A percentile compares a stretch with the other conserved stretches of the same genome.
phyloP scores from a whole-genome alignment of 192 early-diverging fungal species.

The Piromyces finnis region DNA sequence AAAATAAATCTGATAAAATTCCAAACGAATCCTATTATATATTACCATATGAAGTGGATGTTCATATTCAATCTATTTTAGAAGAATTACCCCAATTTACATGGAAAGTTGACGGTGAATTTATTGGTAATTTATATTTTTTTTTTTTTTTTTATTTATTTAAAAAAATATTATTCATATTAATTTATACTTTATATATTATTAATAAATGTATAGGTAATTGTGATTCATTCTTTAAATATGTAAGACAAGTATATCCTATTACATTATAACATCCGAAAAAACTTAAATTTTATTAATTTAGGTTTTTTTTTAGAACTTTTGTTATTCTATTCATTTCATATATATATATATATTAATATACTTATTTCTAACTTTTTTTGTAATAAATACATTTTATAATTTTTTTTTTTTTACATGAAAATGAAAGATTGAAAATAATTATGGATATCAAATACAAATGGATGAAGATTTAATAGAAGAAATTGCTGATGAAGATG shows the following conservation, averaged over 20 bases:
- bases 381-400: too few relatives aligned
- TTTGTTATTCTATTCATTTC: too few relatives aligned
- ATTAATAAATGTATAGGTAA: neutral
- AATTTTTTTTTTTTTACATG: neutral
- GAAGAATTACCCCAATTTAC: neutral
- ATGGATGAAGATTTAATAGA: neutral
- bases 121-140: neutral
- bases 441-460: neutral
- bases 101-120: neutral
- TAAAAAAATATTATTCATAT: neutral
- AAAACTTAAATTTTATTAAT: too few relatives aligned
- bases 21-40: neutral
- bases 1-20: too few relatives aligned
- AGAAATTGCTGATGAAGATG: neutral
- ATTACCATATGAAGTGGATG: neutral
- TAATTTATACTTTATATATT: neutral
- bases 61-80: neutral
- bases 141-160: too few relatives aligned
- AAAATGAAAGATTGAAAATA: neutral
- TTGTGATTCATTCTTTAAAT: neutral
- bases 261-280: too few relatives aligned
- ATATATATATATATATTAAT: too few relatives aligned
- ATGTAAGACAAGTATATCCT: neutral
- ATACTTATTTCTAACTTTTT: too few relatives aligned
- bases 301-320: too few relatives aligned